Evolutionary conservation across 495 filamentous ascomycete species (phyloP).

Genomic region (Penicillium angulare): DNA sequence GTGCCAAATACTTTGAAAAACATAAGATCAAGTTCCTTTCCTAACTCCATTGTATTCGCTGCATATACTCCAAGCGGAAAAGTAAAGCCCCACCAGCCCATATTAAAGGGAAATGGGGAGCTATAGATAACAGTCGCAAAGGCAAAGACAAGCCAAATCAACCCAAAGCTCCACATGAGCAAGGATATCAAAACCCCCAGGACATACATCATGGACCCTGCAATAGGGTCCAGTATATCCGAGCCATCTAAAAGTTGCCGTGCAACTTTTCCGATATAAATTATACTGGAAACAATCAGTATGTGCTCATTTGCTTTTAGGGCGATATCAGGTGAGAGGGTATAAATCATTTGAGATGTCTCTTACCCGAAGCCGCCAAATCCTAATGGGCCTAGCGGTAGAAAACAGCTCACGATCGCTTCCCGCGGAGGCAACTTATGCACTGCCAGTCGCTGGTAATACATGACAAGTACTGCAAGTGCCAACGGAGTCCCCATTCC

Average conservation of each 20-base stretch:
- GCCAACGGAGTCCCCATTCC: conserved; percentile 45
- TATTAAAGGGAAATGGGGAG: conserved; percentile 56
- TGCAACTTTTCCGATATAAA: conserved; percentile 45
- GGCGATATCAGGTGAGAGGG: neutral
- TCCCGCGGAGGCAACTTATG: conserved; percentile 46
- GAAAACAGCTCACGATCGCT: conserved; percentile 45
- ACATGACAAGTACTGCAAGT: conserved; percentile 43
- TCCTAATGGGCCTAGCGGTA: conserved; percentile 48
- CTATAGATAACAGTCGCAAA: conserved; percentile 35
- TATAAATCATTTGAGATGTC: neutral
- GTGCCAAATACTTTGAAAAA: conserved; percentile 54
- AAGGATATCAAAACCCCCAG: conserved; percentile 40
- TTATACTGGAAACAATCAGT: conserved; percentile 25
- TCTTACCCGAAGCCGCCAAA: conserved; percentile 43
- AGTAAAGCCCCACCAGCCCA: conserved; percentile 64
- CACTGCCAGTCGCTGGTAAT: conserved; percentile 46
- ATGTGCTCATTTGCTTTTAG: too few species aligned
- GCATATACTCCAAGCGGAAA: conserved; percentile 59
- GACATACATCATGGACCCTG: conserved; percentile 41
- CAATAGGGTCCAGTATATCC: conserved; percentile 22
- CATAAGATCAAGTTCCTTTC: conserved; percentile 39
- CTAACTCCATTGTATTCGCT: conserved; percentile 45
- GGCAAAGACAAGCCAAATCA: conserved; percentile 51
- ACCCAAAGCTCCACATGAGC: conserved; percentile 49
- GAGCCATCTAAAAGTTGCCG: conserved; percentile 26